Base-by-base conservation (phyloP, 2,329 filamentous ascomycete species). In the Aspergillus candidus region DNA sequence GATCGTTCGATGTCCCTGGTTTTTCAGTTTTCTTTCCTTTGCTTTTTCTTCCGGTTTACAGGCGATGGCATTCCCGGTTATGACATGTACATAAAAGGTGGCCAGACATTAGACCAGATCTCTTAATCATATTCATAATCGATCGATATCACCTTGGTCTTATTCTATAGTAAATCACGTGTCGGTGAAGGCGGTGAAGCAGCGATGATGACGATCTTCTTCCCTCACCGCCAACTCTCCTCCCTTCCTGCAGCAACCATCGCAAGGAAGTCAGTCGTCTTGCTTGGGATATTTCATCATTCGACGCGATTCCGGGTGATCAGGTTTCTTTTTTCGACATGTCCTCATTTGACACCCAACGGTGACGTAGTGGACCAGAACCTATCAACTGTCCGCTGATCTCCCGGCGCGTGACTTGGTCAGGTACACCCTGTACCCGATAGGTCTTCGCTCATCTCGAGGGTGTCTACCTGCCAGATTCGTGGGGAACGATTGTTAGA, bases 311-410 rank as follows among this genome's bases (percentile, higher is more conserved):
- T 41, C 51, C 34, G 40, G 43, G 40, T 46, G 35, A 38, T 50
- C 41, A 32, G 17, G 22, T 27, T 40, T 15, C 13, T 18, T 18
- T 4, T 8, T 32, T 35, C 42, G 8, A 31, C 32, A 40, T 34
- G 43, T 46, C 40, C 31, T 40, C 18, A 13, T 35, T 36, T 27
- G 22, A 27, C 22, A 10, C 8, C 22, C 22, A 3, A 42, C 37
- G 46, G 51, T 58, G 52, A 60, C 50, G 48, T 55, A 56, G 48
- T 48, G 43, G 50, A 50, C 36, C 40, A 41, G 31, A 48, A 39
- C 42, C 32, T n/a, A 31, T 35, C 43, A 43, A 35, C 29, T 43
- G 52, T 42, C 51, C 54, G 49, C 44, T 48, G 52, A 53, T 56
- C 44, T 48, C 53, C 48, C 48, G 52, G 50, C 46, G 22, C 22